phyloP scores from a whole-genome alignment of 2,329 filamentous ascomycete species.

The Tolypocladium paradoxum region DNA sequence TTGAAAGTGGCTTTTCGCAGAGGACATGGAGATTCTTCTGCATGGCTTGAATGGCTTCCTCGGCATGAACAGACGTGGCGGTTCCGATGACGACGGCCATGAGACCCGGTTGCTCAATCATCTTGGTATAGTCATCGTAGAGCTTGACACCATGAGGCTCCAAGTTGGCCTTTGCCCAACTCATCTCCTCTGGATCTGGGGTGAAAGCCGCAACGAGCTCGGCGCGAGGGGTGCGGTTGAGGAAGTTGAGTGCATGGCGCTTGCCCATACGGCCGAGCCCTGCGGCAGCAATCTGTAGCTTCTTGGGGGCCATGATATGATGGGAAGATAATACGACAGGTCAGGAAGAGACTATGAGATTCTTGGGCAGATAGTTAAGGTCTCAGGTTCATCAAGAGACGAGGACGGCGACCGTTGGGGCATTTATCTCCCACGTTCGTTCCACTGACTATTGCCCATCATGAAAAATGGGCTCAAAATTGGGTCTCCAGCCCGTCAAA shows the following conservation, averaged over 20 bases:
- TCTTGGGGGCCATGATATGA: slow-evolving; percentile 13
- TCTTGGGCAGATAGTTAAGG: no score
- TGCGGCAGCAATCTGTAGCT: slow-evolving; percentile 32
- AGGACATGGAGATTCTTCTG: slow-evolving; percentile 42
- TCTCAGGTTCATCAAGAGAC: no score
- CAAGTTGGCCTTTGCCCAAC: slow-evolving; percentile 32
- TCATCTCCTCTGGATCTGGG: slow-evolving; percentile 30
- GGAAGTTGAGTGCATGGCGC: slow-evolving; percentile 36
- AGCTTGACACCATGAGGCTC: slow-evolving; percentile 31
- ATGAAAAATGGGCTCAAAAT: no score
- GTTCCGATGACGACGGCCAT: slow-evolving; percentile 30
- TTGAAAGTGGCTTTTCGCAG: slow-evolving; percentile 49
- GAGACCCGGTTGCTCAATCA: slow-evolving; percentile 25
- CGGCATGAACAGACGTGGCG: slow-evolving; percentile 42
- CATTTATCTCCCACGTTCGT: no score
- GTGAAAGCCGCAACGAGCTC: slow-evolving; percentile 38
- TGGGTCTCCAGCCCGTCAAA: no score
- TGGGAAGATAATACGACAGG: no score
- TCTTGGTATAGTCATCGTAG: slow-evolving; percentile 34
- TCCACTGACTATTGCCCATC: no score
- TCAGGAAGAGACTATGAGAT: no score
- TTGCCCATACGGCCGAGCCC: slow-evolving; percentile 43
- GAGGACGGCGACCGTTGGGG: no score
- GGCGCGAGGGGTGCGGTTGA: slow-evolving; percentile 32
- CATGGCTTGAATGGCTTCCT: slow-evolving; percentile 45